Evolutionary conservation across 768 basidiomycete species (phyloP).

Genomic region (Boletellus ananiceps): DNA sequence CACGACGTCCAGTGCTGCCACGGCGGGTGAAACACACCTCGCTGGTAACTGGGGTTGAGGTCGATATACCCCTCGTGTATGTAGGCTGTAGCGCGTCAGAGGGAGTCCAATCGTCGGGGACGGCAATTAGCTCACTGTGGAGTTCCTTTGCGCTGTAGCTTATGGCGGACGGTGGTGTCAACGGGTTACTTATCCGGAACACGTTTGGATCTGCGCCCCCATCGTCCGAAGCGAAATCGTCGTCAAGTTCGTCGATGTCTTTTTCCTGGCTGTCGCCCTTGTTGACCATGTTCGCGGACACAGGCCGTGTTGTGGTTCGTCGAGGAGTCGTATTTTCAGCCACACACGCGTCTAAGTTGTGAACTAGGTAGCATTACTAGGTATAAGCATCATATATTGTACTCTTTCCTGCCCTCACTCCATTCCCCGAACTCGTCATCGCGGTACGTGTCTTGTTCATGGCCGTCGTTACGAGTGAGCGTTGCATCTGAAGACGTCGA

Average conservation of each 20-base stretch:
- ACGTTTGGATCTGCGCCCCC: constrained; percentile 36
- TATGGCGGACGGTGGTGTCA: constrained; percentile 38
- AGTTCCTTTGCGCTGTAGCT: constrained; percentile 43
- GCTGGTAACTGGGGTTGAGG: constrained; percentile 66
- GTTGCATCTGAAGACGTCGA: constrained; percentile 39
- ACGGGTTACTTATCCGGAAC: constrained; percentile 41
- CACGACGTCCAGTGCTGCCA: neutral
- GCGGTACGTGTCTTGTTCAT: constrained; percentile 10
- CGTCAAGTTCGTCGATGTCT: constrained; percentile 48
- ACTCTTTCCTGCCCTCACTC: constrained; percentile 14
- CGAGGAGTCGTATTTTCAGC: constrained; percentile 4
- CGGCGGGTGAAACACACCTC: constrained; percentile 41
- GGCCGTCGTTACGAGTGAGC: constrained; percentile 18
- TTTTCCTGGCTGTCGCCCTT: constrained; percentile 25
- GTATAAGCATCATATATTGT: constrained; percentile 1
- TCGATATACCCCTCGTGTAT: constrained; percentile 71
- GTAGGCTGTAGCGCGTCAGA: constrained; percentile 36
- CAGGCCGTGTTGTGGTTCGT: neutral
- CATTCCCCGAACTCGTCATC: constrained; percentile 37
- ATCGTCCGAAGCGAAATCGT: constrained; percentile 38
- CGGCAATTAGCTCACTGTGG: constrained; percentile 37
- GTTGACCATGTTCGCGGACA: constrained; percentile 14
- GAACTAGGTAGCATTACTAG: neutral
- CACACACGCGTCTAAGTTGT: constrained; percentile 15
- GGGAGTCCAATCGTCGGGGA: neutral